phyloP scores from a whole-genome alignment of 257 asterid genomes.

The Gentiana macrophylla region DNA sequence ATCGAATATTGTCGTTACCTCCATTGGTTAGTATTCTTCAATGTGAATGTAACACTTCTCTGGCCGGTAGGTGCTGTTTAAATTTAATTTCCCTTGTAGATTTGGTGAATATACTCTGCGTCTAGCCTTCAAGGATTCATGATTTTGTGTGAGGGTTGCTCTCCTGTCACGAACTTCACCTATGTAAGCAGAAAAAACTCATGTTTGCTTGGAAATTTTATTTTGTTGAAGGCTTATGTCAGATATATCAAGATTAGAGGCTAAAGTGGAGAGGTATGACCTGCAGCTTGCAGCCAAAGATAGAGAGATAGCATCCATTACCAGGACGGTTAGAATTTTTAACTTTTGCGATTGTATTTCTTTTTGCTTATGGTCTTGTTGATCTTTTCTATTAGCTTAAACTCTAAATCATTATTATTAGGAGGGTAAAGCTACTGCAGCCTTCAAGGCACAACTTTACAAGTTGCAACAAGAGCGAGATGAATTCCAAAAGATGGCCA shows the following conservation, averaged over 20 bases:
- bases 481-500: conserved; percentile 41
- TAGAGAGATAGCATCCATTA: conserved; percentile 89
- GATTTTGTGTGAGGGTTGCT: no score
- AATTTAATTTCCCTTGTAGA: no score
- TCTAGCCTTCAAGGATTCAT: no score
- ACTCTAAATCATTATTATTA: conserved; percentile 14
- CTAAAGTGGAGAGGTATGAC: conserved; percentile 92
- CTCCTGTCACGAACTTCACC: no score
- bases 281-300: conserved; percentile 62
- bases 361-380: conserved; percentile 1
- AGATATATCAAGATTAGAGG: conserved; percentile 90
- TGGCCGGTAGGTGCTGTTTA: no score
- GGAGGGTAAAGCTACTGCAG: conserved; percentile 75
- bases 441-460: conserved; percentile 32
- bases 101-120: no score
- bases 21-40: no score
- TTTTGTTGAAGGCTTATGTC: conserved; percentile 52
- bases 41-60: no score
- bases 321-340: conserved; percentile 55
- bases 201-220: no score
- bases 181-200: no score
- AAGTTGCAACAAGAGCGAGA: conserved; percentile 43
- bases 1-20: no score
- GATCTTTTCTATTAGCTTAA: conserved; percentile 1
- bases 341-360: not conserved